These are phyloP conservation scores for Oldenlandia corymbosa DNA, from an alignment of 257 asterid genomes.

Conservation along the genomic window DNA sequence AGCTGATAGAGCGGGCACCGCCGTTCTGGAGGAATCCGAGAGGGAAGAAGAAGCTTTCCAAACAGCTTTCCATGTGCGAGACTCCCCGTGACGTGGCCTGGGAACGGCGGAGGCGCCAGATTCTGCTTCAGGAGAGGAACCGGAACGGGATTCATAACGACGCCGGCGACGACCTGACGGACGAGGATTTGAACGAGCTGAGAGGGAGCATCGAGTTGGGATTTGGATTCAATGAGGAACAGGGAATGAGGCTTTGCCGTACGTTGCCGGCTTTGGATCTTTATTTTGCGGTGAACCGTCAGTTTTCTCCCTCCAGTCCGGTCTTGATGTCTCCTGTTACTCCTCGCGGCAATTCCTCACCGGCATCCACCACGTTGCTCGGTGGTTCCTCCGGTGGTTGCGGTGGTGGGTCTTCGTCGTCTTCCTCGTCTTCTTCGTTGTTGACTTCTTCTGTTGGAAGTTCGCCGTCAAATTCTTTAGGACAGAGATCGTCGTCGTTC, in stretches of 20 bases:
- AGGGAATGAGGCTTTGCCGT: slow-evolving; percentile 53
- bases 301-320: slow-evolving; percentile 35
- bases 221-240: slow-evolving; percentile 73
- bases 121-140: slow-evolving; percentile 37
- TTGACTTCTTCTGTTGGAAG: not conserved
- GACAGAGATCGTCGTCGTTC: slow-evolving; percentile 29
- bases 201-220: slow-evolving; percentile 85
- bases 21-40: slow-evolving; percentile 53
- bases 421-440: not conserved
- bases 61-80: slow-evolving; percentile 76
- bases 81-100: slow-evolving; percentile 66
- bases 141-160: slow-evolving; percentile 26
- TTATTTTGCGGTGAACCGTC: slow-evolving; percentile 70
- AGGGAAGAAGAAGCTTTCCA: slow-evolving; percentile 40
- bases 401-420: too few species aligned
- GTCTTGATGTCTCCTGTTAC: slow-evolving; percentile 29
- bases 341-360: slow-evolving; percentile 34
- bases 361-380: not conserved
- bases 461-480: slow-evolving; percentile 12
- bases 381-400: too few species aligned
- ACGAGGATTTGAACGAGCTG: slow-evolving; percentile 73
- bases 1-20: slow-evolving; percentile 64
- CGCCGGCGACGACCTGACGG: slow-evolving; percentile 35
- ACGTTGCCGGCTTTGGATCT: slow-evolving; percentile 84
- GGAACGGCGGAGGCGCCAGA: slow-evolving; percentile 70